Conservation (phyloP, 2,329 filamentous ascomycete genomes). For the Neonectria sp. region DNA sequence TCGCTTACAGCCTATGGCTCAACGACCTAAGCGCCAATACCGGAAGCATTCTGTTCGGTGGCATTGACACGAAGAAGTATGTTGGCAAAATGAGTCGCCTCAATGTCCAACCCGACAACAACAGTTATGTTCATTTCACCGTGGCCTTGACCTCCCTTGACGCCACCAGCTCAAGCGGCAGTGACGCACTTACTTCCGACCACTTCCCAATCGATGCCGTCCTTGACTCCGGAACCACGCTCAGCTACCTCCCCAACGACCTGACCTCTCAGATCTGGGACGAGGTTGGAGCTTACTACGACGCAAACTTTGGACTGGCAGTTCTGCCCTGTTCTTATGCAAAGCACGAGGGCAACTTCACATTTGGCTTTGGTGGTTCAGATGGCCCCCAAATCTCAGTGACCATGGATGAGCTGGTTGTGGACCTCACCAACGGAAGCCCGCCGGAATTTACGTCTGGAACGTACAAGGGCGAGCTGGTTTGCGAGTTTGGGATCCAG, state of each 20-base stretch:
- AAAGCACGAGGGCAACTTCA: conserved; percentile 63
- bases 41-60: conserved; percentile 84
- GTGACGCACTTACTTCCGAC: conserved; percentile 60
- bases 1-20: conserved; percentile 81
- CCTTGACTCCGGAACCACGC: conserved; percentile 82
- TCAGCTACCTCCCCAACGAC: conserved; percentile 77
- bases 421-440: conserved; percentile 58
- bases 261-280: conserved; percentile 68
- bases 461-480: conserved; percentile 59
- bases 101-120: conserved; percentile 63
- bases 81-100: conserved; percentile 73
- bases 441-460: conserved; percentile 57
- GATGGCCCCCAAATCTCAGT: conserved; percentile 66
- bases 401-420: conserved; percentile 70
- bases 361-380: conserved; percentile 67
- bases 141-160: conserved; percentile 65
- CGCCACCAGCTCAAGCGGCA: conserved; percentile 65
- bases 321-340: conserved; percentile 67
- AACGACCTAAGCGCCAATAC: conserved; percentile 72
- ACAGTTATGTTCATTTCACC: conserved; percentile 62
- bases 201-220: conserved; percentile 71
- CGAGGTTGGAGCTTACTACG: conserved; percentile 68
- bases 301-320: conserved; percentile 53
- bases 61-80: conserved; percentile 84
- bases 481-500: conserved; percentile 72